Conservation (phyloP, 129 eudicot genomes). For the Dittrichia graveolens region DNA sequence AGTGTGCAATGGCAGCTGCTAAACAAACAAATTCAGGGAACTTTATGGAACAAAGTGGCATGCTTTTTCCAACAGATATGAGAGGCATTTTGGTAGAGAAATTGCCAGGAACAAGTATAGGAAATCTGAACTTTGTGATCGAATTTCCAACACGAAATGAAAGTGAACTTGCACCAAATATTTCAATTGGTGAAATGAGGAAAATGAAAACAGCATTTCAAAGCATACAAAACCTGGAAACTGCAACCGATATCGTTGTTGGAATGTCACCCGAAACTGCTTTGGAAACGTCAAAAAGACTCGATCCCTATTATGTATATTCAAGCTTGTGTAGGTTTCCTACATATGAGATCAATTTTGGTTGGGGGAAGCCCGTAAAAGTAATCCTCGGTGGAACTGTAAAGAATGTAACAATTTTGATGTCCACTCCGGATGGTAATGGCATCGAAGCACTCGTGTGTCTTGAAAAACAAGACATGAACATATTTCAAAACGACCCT, state of each 20-base stretch:
- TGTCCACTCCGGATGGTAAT: constrained; percentile 11
- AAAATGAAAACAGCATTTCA: not conserved
- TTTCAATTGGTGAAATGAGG: not conserved
- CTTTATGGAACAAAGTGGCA: not conserved
- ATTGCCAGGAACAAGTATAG: constrained; percentile 4
- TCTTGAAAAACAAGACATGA: constrained; percentile 3
- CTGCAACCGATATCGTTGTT: not conserved
- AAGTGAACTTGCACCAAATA: not conserved
- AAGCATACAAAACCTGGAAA: not conserved
- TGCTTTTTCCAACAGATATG: not conserved
- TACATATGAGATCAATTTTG: constrained; percentile 18
- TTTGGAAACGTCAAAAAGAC: constrained; percentile 11
- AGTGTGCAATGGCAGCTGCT: constrained; percentile 15
- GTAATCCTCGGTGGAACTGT: constrained; percentile 4
- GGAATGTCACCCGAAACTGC: constrained; percentile 3
- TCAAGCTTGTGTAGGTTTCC: constrained; percentile 21
- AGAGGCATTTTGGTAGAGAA: constrained; percentile 10
- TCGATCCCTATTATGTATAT: constrained; percentile 1
- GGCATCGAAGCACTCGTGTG: constrained; percentile 7
- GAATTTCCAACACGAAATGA: constrained; percentile 12
- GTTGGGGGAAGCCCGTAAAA: constrained; percentile 22
- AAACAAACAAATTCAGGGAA: not conserved
- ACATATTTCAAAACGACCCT: not conserved
- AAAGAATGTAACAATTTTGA: not conserved
- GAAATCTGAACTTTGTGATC: constrained; percentile 2